These are phyloP conservation scores for Ustanciosporium gigantosporum DNA, from an alignment of 1,284 basidiomycete species.

Conservation along the genomic window DNA sequence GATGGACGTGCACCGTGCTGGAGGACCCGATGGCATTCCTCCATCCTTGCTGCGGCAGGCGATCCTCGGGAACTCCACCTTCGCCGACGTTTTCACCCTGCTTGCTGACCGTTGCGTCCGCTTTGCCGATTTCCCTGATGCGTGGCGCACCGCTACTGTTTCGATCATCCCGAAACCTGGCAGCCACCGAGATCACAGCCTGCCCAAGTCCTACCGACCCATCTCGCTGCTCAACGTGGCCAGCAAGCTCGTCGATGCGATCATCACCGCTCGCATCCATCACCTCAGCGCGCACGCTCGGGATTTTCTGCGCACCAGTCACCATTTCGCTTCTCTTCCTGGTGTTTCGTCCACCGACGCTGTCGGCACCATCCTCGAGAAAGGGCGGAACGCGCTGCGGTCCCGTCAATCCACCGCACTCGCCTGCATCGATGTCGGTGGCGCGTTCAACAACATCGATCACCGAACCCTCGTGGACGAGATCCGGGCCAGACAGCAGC, in stretches of 20 bases:
- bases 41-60: not conserved
- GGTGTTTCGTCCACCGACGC: not conserved
- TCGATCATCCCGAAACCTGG: not conserved
- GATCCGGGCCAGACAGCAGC: not conserved
- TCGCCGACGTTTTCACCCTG: not conserved
- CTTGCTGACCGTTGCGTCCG: not conserved
- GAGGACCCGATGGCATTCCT: not conserved
- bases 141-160: not conserved
- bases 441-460: conserved; percentile 1
- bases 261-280: not conserved
- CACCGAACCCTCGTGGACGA: not conserved
- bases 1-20: not conserved
- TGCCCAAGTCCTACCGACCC: conserved; percentile 1
- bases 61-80: not conserved
- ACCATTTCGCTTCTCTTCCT: not conserved
- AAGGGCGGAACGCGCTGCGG: not conserved
- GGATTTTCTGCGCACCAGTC: conserved; percentile 63
- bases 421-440: not conserved
- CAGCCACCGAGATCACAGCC: not conserved
- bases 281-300: not conserved
- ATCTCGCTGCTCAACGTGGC: conserved; percentile 1
- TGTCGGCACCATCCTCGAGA: not conserved
- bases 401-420: not conserved
- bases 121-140: not conserved
- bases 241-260: not conserved